Conservation (phyloP, 2,329 filamentous ascomycete genomes). For the Fusarium newnesense region DNA sequence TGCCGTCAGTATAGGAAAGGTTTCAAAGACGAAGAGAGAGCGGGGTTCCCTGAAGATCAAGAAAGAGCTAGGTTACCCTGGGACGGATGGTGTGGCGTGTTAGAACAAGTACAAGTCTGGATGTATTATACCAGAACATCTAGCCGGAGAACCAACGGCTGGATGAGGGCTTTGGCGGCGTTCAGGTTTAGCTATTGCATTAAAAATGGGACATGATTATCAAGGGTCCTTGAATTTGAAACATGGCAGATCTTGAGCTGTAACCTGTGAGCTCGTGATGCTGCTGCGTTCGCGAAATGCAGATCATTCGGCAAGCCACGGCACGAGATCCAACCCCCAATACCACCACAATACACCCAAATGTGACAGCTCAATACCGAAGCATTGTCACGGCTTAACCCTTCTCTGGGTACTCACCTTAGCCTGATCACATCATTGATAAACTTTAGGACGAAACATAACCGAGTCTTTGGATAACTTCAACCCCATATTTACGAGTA, state of each 20-base stretch:
- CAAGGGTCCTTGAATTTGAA: conserved; percentile 26
- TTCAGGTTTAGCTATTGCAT: conserved; percentile 50
- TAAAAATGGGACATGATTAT: conserved; percentile 45
- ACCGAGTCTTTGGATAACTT: not conserved
- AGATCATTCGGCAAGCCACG: not conserved
- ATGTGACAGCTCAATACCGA: not conserved
- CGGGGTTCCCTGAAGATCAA: conserved; percentile 2
- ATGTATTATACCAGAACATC: conserved; percentile 51
- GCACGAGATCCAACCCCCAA: not conserved
- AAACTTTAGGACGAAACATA: not conserved
- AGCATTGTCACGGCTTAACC: not conserved
- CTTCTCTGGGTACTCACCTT: not conserved
- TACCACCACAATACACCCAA: not conserved
- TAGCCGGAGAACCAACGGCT: conserved; percentile 42
- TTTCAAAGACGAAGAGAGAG: not conserved
- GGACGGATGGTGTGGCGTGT: conserved; percentile 22
- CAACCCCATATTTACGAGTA: not conserved
- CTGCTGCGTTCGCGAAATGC: not conserved
- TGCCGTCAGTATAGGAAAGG: not conserved
- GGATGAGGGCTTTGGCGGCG: conserved; percentile 51
- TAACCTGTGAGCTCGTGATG: not conserved
- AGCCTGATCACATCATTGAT: not conserved
- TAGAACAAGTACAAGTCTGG: conserved; percentile 47
- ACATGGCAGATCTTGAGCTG: conserved; percentile 14
- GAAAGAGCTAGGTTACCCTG: conserved; percentile 3